These are phyloP conservation scores for Diaporthe citri DNA, from an alignment of 2,329 filamentous ascomycete genomes.

Conservation along the genomic window DNA sequence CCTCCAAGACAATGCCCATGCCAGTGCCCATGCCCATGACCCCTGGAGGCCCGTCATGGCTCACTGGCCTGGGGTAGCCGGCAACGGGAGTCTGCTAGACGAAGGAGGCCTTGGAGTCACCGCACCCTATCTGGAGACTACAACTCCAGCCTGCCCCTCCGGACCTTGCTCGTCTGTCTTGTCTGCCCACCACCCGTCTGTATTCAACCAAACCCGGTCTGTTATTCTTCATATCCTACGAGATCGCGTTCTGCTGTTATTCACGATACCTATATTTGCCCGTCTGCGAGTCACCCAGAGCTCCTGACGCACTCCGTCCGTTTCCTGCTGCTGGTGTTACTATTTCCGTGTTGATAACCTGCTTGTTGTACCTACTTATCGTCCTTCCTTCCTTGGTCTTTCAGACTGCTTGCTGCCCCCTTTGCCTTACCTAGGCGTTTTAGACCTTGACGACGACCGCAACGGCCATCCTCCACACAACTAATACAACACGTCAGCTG, in stretches of 20 bases:
- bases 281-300: constrained; percentile 27
- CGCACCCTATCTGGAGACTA: constrained; percentile 4
- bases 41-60: constrained; percentile 8
- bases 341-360: constrained; percentile 28
- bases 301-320: constrained; percentile 16
- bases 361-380: constrained; percentile 16
- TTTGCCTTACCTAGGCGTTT: constrained; percentile 7
- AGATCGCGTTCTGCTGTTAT: constrained; percentile 29
- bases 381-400: constrained; percentile 24
- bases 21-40: constrained; percentile 4
- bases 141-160: constrained; percentile 9
- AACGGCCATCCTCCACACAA: constrained; percentile 17
- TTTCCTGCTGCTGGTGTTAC: background rate
- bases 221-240: constrained; percentile 31
- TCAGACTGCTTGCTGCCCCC: constrained; percentile 25
- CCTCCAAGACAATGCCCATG: constrained; percentile 19
- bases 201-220: constrained; percentile 32
- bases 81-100: constrained; percentile 1
- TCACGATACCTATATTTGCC: constrained; percentile 32
- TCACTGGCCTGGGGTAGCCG: constrained; percentile 18
- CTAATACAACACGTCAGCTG: constrained; percentile 37
- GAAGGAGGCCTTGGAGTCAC: background rate
- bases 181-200: background rate
- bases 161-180: background rate
- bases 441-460: constrained; percentile 35